phyloP scores from a whole-genome alignment of 1,284 basidiomycete genomes.

The Ustilago bromivora region DNA sequence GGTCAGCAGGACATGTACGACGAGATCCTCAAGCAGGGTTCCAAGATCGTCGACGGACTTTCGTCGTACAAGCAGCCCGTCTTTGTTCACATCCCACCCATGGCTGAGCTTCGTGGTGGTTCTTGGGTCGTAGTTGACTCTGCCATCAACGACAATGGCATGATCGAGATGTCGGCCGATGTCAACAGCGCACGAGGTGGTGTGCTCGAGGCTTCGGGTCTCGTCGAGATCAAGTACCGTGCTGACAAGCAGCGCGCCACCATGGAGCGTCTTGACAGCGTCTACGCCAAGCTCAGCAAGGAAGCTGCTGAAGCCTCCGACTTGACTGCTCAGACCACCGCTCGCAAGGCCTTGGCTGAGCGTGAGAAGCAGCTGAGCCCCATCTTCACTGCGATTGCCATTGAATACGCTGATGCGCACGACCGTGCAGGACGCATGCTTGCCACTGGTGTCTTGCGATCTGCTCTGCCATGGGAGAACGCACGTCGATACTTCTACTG shows the following conservation, averaged over 20 bases:
- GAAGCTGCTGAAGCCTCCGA: conserved; percentile 77
- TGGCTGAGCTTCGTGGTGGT: conserved; percentile 97
- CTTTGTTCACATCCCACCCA: conserved; percentile 98
- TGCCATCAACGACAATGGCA: conserved; percentile 88
- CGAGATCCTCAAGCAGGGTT: conserved; percentile 70
- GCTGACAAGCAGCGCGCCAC: conserved; percentile 84
- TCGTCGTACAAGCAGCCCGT: conserved; percentile 98
- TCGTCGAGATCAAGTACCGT: conserved; percentile 77
- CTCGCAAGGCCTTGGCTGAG: conserved; percentile 77
- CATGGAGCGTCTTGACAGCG: conserved; percentile 92
- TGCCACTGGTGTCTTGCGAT: conserved; percentile 88
- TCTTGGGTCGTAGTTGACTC: conserved; percentile 99
- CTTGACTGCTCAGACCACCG: conserved; percentile 71
- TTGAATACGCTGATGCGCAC: conserved; percentile 96
- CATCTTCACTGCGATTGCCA: conserved; percentile 91
- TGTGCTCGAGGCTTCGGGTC: conserved; percentile 93
- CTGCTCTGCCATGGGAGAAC: conserved; percentile 78
- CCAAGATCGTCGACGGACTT: conserved; percentile 91
- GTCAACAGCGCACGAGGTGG: conserved; percentile 89
- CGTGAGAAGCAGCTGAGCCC: conserved; percentile 87
- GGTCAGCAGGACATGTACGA: conserved; percentile 94
- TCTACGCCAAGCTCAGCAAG: conserved; percentile 84
- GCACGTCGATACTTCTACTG: conserved; percentile 92
- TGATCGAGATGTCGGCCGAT: conserved; percentile 93
- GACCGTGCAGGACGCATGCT: conserved; percentile 97